A percentile compares a stretch with the other conserved stretches of the same genome.
These are phyloP conservation scores for Clavaria fumosa DNA, from an alignment of 768 basidiomycete genomes.

Conservation along the genomic window DNA sequence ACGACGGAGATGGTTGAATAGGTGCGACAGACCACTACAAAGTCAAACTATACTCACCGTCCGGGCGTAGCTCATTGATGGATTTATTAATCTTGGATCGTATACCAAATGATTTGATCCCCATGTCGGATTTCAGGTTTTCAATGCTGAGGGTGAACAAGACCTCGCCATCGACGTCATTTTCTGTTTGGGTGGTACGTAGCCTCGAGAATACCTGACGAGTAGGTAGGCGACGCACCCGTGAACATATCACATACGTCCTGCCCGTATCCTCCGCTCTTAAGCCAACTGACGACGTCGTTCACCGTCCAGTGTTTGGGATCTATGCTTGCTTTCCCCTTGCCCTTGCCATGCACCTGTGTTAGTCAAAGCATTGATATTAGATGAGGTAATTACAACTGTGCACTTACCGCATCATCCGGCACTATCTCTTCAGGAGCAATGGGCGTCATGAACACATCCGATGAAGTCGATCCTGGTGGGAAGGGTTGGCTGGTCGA, in stretches of 20 bases:
- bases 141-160: neutral
- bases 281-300: neutral
- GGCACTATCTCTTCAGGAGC: too few relatives aligned
- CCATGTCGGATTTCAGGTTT: neutral
- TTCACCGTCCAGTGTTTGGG: neutral
- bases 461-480: too few relatives aligned
- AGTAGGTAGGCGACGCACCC: neutral
- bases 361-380: neutral
- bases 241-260: neutral
- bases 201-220: neutral
- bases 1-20: too few relatives aligned
- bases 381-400: neutral
- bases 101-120: neutral
- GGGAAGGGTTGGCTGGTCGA: too few relatives aligned
- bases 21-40: too few relatives aligned
- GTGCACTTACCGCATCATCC: too few relatives aligned
- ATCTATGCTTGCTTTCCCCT: neutral
- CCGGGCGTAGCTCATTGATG: neutral
- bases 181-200: neutral
- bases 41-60: neutral
- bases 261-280: neutral
- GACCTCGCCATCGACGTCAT: neutral
- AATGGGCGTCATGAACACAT: too few relatives aligned
- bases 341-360: neutral
- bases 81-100: neutral